Base-by-base conservation (phyloP, 352 stramenopile species). In the Phytophthora sp. region DNA sequence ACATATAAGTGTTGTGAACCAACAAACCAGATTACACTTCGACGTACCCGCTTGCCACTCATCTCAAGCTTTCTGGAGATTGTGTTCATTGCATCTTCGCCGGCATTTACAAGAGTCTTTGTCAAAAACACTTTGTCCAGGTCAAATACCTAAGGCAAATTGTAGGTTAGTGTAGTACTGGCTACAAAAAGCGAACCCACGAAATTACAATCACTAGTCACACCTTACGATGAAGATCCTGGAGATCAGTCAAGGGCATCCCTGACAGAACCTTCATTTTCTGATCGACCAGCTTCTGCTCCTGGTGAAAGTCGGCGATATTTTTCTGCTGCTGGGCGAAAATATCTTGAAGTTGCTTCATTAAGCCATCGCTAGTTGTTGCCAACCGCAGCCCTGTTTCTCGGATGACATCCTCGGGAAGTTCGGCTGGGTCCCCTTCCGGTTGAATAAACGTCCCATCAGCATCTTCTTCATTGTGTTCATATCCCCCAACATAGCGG, bases 361-460 rank as follows among this genome's bases (percentile, higher is more conserved):
- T 76, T 15, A 93, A 61, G 1, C 52, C 50, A 3, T 77, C 31
- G 27, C 64, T 79, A 23, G 74, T 70, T 15, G 63, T 69, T 2
- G 63, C 70, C 16, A 86, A 52, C 33, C 33, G 56, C 36, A 95
- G 77, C 7, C 80, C 63, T 21, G 82, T 86, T 55, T 89, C 76
- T 53, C 83, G 63, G 7, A 77, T 69, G 2, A 96, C 82, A 63
- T 96, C 89, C 0, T 95, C 77, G 0, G 89, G 89, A 38, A 96
- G 72, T 15, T 86, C 80, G 24, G 74, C 68, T 18, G 87, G 71
- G 30, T 95, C 83, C 27, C 89, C 87, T 69, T 96, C 89, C 1
- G 89, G 89, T 51, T 96, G 86, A 66, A 96, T 95, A 52, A 96
- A 94, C 8, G 26, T 74, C 4, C 78, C 76, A 47, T 95, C 88